These are phyloP conservation scores for Lactarius sp. DNA, from an alignment of 768 basidiomycete species.

Conservation along the genomic window DNA sequence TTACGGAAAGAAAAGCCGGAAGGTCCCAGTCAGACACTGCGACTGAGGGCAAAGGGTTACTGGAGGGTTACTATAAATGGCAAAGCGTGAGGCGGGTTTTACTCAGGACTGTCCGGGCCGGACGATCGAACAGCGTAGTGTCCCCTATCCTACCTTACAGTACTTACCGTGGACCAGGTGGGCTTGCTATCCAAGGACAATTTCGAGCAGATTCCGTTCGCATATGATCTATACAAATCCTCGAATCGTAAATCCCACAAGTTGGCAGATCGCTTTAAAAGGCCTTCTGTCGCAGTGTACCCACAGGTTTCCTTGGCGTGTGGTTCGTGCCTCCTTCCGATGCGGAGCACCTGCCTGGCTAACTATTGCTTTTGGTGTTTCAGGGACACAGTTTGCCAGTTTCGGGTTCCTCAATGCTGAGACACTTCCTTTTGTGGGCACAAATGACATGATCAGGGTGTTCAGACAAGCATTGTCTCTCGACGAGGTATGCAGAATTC, in stretches of 20 bases:
- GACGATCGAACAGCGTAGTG: too few relatives aligned
- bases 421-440: conserved; percentile 61
- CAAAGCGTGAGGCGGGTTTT: too few relatives aligned
- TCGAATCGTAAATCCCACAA: conserved; percentile 42
- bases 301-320: conserved; percentile 71
- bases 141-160: too few relatives aligned
- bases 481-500: conserved; percentile 39
- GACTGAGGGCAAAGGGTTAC: too few relatives aligned
- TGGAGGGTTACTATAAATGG: too few relatives aligned
- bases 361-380: neutral
- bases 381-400: conserved; percentile 73
- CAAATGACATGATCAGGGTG: conserved; percentile 56
- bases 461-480: too few relatives aligned
- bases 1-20: too few relatives aligned
- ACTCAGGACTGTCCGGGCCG: too few relatives aligned
- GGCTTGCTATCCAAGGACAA: conserved; percentile 58
- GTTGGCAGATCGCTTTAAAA: conserved; percentile 53
- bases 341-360: too few relatives aligned
- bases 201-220: conserved; percentile 62
- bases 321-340: conserved; percentile 48
- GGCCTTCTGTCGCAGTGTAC: conserved; percentile 60
- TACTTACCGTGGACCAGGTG: too few relatives aligned
- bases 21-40: too few relatives aligned
- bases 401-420: conserved; percentile 60
- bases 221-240: conserved; percentile 63